These are phyloP conservation scores for Forsythia suspensa DNA, from an alignment of 257 asterid species.

Conservation along the genomic window DNA sequence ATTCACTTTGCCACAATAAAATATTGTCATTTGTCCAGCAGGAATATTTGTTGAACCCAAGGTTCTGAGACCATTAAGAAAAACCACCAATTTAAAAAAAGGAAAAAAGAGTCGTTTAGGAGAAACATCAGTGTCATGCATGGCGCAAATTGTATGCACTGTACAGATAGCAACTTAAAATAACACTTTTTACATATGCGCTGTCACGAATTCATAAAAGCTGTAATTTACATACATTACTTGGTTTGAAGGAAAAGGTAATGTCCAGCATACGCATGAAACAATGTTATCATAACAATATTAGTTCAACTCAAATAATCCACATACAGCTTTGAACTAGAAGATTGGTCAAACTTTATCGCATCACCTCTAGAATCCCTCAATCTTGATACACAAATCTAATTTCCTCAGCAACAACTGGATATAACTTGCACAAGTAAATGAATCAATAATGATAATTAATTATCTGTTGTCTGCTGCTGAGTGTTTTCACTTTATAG, in stretches of 20 bases:
- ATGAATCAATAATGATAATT: neutral
- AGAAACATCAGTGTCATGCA: constrained; percentile 16
- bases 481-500: neutral
- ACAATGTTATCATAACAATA: neutral
- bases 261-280: too few species aligned
- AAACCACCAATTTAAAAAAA: constrained; percentile 9
- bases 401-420: neutral
- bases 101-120: constrained; percentile 19
- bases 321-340: neutral
- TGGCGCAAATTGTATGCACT: constrained; percentile 6
- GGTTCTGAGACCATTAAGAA: constrained; percentile 36
- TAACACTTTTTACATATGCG: neutral
- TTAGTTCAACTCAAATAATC: neutral
- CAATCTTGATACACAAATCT: neutral
- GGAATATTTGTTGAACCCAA: constrained; percentile 42
- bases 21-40: constrained; percentile 86
- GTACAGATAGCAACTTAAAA: neutral
- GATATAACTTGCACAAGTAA: neutral
- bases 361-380: neutral
- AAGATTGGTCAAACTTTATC: neutral
- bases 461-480: neutral
- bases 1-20: constrained; percentile 85
- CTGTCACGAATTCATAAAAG: neutral
- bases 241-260: neutral
- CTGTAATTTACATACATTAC: neutral